Percentiles rank a stretch among this genome's conserved stretches.
Evolutionary conservation across 2,329 filamentous ascomycete species (phyloP).

Genomic region (Exophiala aquamarina): DNA sequence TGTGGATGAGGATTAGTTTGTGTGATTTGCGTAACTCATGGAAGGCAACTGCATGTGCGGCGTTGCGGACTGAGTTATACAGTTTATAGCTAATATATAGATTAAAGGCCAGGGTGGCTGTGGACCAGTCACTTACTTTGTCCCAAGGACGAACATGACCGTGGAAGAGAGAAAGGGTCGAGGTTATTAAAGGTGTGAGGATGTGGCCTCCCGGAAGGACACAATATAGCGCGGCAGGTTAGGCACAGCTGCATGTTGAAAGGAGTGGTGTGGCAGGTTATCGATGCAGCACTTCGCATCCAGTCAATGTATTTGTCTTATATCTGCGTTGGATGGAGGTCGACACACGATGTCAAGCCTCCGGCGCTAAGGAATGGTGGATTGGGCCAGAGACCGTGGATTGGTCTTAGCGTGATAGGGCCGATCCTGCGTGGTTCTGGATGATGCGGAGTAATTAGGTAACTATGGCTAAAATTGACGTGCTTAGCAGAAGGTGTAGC

Average conservation of each 20-base stretch:
- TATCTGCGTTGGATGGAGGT: conserved; percentile 5
- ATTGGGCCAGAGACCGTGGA: conserved; percentile 5
- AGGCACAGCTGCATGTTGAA: conserved; percentile 3
- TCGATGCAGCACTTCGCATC: conserved; percentile 8
- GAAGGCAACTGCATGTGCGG: too few species aligned
- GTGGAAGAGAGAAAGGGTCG: too few species aligned
- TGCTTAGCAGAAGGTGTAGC: too few species aligned
- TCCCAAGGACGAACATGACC: too few species aligned
- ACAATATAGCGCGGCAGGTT: conserved; percentile 1
- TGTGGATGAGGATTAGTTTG: too few species aligned
- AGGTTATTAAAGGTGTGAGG: too few species aligned
- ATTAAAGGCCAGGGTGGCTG: neutral
- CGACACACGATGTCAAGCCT: conserved; percentile 10
- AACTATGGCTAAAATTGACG: too few species aligned
- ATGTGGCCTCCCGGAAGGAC: too few species aligned
- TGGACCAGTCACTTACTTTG: too few species aligned
- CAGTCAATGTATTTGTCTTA: conserved; percentile 1
- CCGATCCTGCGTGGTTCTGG: neutral
- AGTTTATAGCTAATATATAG: neutral
- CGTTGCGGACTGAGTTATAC: too few species aligned
- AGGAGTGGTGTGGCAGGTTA: conserved; percentile 5
- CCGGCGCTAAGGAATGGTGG: conserved; percentile 8
- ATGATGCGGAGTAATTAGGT: too few species aligned
- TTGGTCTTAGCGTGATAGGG: conserved; percentile 1
- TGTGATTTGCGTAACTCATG: too few species aligned